Base-by-base conservation (phyloP, 2,329 filamentous ascomycete genomes). In the Pseudonectria foliicola region DNA sequence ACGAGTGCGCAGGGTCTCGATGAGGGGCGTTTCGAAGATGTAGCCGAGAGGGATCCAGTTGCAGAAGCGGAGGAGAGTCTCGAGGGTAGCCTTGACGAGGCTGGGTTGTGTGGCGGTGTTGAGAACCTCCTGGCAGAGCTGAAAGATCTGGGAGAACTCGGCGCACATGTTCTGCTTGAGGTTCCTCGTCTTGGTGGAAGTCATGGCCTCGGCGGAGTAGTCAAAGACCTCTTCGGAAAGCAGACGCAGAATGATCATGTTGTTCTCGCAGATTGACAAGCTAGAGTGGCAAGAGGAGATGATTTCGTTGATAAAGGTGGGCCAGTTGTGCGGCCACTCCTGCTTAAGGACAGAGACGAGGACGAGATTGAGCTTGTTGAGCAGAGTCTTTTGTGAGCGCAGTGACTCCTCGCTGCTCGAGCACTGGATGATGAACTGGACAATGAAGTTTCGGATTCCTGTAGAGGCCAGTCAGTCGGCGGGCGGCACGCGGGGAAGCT, bases 311-410 rank as follows among this genome's bases (percentile, higher is more conserved):
- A 98, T 96, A 65, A 98, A 98, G 13, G 88, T 95, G 10, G 93
- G 92, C 92, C 93, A 98, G 71, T 98, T 94, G 67, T 96, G 90
- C 38, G 92, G 92, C 92, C 92, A 98, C 66, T 98, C 92, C 67
- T 98, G 92, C 73, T 98, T 98, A 57, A 98, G 71, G 45, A 98
- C 90, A 38, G 89, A 95, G 52, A 98, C 87, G 45, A 98, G 82
- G 39, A 96, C 90, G 53, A 98, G 77, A 57, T 98, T 98, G 43
- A 98, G 80, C 71, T 98, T 98, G 75, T 96, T 96, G 57, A 98
- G 72, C 40, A 98, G 78, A 24, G 89, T 89, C 57, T 85, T 83
- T 64, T 96, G 83, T 52, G 76, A 70, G 61, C 82, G 84, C 50
- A 95, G 72, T 46, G 81, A 82, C 57, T 96, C 90, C 62, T 96